Evolutionary conservation across 2,329 filamentous ascomycete genomes (phyloP).

Genomic region (Tetracladium maxilliforme): DNA sequence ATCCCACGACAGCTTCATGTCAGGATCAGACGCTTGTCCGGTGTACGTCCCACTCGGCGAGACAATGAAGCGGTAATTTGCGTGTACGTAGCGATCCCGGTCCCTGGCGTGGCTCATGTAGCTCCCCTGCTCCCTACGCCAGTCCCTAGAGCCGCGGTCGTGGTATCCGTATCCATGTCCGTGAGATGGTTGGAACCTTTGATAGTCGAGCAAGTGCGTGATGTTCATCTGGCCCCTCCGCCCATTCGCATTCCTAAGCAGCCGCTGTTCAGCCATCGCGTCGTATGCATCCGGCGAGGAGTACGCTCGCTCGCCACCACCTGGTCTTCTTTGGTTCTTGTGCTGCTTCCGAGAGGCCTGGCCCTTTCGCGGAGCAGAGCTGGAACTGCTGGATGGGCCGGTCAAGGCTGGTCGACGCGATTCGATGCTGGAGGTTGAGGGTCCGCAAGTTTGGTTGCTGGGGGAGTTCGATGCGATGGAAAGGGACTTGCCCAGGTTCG

Average conservation of each 20-base stretch:
- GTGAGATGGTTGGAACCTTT: conserved; percentile 70
- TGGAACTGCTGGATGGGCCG: too few species aligned
- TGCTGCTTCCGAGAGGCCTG: conserved; percentile 72
- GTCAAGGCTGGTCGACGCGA: too few species aligned
- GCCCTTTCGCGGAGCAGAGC: conserved; percentile 50
- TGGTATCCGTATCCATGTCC: conserved; percentile 48
- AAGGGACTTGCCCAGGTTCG: too few species aligned
- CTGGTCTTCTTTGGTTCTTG: conserved; percentile 63
- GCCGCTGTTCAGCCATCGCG: conserved; percentile 57
- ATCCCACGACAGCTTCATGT: conserved; percentile 81
- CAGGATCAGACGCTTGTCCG: conserved; percentile 69
- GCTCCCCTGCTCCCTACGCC: conserved; percentile 54
- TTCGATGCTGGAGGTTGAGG: too few species aligned
- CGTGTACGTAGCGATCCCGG: conserved; percentile 62
- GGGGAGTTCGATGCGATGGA: too few species aligned
- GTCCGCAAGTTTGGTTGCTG: too few species aligned
- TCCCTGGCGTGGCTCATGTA: conserved; percentile 34
- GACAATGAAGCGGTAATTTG: conserved; percentile 95
- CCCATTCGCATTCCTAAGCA: conserved; percentile 49
- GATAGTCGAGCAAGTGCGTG: conserved; percentile 89
- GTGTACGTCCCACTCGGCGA: conserved; percentile 68
- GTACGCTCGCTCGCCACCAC: conserved; percentile 60
- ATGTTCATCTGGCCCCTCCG: conserved; percentile 93
- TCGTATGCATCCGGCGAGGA: too few species aligned
- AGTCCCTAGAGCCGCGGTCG: conserved; percentile 30